A percentile compares a stretch with the other conserved stretches of the same genome.
These are phyloP conservation scores for Aechmea fasciata DNA, from an alignment of 176 grass and related monocot genomes.

Conservation along the genomic window DNA sequence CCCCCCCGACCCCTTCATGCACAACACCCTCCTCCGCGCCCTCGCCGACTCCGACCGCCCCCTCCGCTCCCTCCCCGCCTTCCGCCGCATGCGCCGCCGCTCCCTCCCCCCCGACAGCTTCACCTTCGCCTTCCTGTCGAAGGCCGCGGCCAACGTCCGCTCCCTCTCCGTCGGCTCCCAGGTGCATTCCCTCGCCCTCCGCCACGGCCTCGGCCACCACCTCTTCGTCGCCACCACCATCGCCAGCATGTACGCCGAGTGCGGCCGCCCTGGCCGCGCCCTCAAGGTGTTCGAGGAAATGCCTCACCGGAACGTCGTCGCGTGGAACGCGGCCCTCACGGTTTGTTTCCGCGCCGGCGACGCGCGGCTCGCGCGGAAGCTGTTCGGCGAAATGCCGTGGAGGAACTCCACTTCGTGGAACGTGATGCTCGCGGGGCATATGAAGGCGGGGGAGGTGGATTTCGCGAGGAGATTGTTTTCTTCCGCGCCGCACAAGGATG, in stretches of 20 bases:
- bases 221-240: constrained; percentile 21
- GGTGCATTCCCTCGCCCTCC: constrained; percentile 8
- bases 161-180: background rate
- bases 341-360: constrained; percentile 14
- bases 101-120: constrained; percentile 17
- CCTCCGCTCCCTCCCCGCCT: constrained; percentile 2
- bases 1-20: constrained; percentile 25
- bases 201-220: constrained; percentile 2
- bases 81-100: constrained; percentile 7
- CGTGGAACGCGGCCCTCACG: constrained; percentile 15
- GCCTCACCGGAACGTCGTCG: constrained; percentile 14
- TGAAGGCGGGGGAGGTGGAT: constrained; percentile 3
- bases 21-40: constrained; percentile 28
- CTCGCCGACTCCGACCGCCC: constrained; percentile 15
- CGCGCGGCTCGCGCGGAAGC: background rate
- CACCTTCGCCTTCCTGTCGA: constrained; percentile 25
- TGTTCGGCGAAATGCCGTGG: constrained; percentile 17
- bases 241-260: constrained; percentile 16
- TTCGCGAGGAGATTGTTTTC: constrained; percentile 5
- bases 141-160: constrained; percentile 10
- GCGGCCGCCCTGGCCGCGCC: background rate
- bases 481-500: constrained; percentile 8
- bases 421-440: constrained; percentile 26
- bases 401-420: constrained; percentile 26
- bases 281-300: constrained; percentile 20